A percentile compares a stretch with the other conserved stretches of the same genome.
phyloP scores from a whole-genome alignment of 129 eudicot species.

The Flaveria bidentis region DNA sequence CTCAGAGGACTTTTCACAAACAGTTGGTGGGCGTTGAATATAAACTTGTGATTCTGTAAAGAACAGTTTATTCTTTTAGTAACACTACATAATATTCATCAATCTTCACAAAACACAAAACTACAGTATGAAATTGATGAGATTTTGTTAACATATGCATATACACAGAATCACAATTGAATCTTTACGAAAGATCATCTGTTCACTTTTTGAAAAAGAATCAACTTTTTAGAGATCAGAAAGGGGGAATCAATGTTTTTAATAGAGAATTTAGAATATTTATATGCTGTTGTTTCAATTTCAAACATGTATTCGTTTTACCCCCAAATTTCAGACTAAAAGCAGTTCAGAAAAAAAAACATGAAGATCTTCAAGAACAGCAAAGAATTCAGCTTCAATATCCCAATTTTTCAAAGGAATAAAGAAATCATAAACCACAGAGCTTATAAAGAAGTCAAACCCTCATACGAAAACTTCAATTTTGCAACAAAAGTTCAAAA shows the following conservation, averaged over 20 bases:
- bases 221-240: conserved; percentile 18
- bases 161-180: conserved; percentile 10
- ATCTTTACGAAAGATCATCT: conserved; percentile 19
- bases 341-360: too few relatives aligned
- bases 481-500: neutral
- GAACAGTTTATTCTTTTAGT: too few relatives aligned
- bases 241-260: conserved; percentile 23
- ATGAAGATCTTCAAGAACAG: neutral
- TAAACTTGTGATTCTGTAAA: conserved; percentile 15
- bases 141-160: too few relatives aligned
- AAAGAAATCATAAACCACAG: neutral
- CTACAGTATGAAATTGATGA: too few relatives aligned
- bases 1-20: conserved; percentile 30
- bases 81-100: too few relatives aligned
- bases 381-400: neutral
- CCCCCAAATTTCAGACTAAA: neutral
- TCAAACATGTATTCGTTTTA: neutral
- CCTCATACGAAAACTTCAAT: neutral
- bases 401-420: neutral
- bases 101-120: neutral
- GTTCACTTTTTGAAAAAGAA: conserved; percentile 28
- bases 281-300: conserved; percentile 11
- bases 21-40: conserved; percentile 20
- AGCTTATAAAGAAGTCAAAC: neutral
- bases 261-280: neutral